Conservation (phyloP, 441 rosid species). For the Jatropha podagrica region DNA sequence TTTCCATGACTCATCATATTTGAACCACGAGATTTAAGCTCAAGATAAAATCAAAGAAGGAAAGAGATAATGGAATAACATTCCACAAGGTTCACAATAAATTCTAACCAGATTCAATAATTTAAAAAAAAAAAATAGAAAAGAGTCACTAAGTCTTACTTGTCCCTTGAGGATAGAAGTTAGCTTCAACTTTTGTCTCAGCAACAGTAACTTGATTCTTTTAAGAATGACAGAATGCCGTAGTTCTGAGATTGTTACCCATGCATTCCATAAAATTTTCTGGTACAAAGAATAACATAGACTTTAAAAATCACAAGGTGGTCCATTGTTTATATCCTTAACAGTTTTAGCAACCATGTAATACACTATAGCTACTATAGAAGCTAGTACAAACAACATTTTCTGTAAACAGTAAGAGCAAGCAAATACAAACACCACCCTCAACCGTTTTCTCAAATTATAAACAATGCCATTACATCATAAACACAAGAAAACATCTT, state of each 20-base stretch:
- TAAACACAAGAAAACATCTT: slow-evolving; percentile 8
- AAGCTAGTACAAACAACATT: background rate
- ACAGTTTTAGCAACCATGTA: background rate
- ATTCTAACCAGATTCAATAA: background rate
- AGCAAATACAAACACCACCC: too few relatives aligned
- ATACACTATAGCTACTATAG: background rate
- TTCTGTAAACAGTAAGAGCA: background rate
- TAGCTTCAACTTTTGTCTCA: slow-evolving; percentile 75
- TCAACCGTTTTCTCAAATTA: background rate
- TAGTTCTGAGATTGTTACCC: slow-evolving; percentile 61
- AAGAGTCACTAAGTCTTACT: slow-evolving; percentile 42
- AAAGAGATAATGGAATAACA: slow-evolving; percentile 10
- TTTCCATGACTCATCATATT: background rate
- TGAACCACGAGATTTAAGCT: background rate
- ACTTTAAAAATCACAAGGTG: slow-evolving; percentile 9
- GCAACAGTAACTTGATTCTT: slow-evolving; percentile 60
- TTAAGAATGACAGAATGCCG: slow-evolving; percentile 73
- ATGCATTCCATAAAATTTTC: slow-evolving; percentile 67
- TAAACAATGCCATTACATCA: slow-evolving; percentile 8
- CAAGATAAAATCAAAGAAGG: slow-evolving; percentile 13
- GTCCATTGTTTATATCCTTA: background rate
- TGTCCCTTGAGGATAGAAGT: slow-evolving; percentile 63
- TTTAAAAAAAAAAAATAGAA: slow-evolving; percentile 10
- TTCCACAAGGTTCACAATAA: slow-evolving; percentile 1
- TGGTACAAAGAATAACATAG: slow-evolving; percentile 36